Conservation (phyloP, 345 rosid genomes). For the Geranium rotundifolium region DNA sequence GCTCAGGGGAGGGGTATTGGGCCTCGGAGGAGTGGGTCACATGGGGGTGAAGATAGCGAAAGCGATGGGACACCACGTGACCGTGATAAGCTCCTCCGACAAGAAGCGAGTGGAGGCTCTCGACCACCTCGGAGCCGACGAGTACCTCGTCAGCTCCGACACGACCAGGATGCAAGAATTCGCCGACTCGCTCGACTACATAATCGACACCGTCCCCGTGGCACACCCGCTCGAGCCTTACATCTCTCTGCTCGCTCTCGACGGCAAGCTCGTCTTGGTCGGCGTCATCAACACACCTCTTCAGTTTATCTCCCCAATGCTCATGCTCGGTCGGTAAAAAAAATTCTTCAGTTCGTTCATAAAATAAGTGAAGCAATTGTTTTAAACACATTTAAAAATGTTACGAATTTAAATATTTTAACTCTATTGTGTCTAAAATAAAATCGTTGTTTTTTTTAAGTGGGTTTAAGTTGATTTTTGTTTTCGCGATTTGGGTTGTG, state of each 20-base stretch:
- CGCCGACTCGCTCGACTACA: constrained; percentile 71
- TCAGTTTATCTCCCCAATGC: constrained; percentile 58
- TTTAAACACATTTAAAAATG: too few relatives aligned
- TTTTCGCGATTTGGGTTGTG: too few relatives aligned
- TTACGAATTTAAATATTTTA: neutral
- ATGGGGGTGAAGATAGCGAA: constrained; percentile 95
- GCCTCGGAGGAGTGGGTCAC: constrained; percentile 96
- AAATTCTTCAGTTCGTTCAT: too few relatives aligned
- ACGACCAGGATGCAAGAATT: constrained; percentile 38
- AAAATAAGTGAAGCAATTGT: too few relatives aligned
- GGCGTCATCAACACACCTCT: constrained; percentile 75
- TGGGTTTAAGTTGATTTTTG: too few relatives aligned
- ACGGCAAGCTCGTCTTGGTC: constrained; percentile 74
- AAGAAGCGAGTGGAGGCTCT: constrained; percentile 76
- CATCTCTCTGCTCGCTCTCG: constrained; percentile 54
- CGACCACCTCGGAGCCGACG: constrained; percentile 81
- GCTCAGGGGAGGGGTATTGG: constrained; percentile 77
- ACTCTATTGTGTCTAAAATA: neutral
- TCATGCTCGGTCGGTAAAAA: constrained; percentile 58
- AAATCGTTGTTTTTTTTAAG: too few relatives aligned
- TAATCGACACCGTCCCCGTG: constrained; percentile 81
- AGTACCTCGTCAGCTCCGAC: constrained; percentile 71
- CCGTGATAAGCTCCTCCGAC: constrained; percentile 87
- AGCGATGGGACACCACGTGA: constrained; percentile 92
- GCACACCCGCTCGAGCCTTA: constrained; percentile 77